Conservation (phyloP, 257 asterid species). For the Thymus quinquecostatus region DNA sequence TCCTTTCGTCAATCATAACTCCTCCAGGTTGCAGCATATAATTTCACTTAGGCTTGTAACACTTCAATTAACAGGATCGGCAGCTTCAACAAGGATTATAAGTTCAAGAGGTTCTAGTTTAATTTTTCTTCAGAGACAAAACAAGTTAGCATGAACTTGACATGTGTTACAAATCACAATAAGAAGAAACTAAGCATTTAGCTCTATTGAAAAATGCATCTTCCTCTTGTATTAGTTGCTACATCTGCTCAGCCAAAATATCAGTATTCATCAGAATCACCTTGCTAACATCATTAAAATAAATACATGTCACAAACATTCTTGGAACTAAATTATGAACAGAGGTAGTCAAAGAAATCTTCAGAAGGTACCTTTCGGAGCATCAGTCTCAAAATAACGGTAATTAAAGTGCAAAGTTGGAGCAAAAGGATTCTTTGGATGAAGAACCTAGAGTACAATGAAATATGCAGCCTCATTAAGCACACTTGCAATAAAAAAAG, state of each 20-base stretch:
- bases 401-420: slow-evolving; percentile 96
- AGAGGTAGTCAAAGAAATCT: slow-evolving; percentile 19
- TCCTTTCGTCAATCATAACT: background rate
- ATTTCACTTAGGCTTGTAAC: background rate
- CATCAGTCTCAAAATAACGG: slow-evolving; percentile 95
- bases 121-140: slow-evolving; percentile 5
- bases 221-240: slow-evolving; percentile 15
- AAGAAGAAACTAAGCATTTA: slow-evolving; percentile 2
- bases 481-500: background rate
- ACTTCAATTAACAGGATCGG: background rate
- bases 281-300: slow-evolving; percentile 5
- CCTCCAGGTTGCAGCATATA: slow-evolving; percentile 19
- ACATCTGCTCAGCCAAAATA: slow-evolving; percentile 10
- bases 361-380: slow-evolving; percentile 72
- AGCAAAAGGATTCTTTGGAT: slow-evolving; percentile 97
- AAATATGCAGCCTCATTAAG: slow-evolving; percentile 19
- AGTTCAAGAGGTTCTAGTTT: slow-evolving; percentile 17
- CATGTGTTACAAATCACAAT: slow-evolving; percentile 9
- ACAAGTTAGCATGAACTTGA: slow-evolving; percentile 9
- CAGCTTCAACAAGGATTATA: slow-evolving; percentile 11
- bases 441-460: slow-evolving; percentile 67
- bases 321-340: slow-evolving; percentile 24
- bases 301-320: slow-evolving; percentile 2
- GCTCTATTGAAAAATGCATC: slow-evolving; percentile 4
- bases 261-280: slow-evolving; percentile 4